These are phyloP conservation scores for Pythium rhizo-oryzae DNA, from an alignment of 352 stramenopile species.

Conservation along the genomic window DNA sequence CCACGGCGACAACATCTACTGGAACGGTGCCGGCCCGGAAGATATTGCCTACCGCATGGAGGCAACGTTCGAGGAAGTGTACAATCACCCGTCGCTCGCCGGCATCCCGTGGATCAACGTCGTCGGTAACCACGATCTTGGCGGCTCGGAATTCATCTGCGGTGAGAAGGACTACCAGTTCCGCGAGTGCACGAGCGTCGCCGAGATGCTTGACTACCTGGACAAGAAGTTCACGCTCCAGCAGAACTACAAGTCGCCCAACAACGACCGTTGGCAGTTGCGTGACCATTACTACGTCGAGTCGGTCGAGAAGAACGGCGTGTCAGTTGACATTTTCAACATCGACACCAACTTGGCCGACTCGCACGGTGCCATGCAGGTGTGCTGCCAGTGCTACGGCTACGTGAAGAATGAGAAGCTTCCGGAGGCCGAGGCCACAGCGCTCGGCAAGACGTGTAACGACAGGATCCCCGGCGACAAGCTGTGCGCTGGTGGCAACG, in stretches of 20 bases:
- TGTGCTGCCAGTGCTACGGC: constrained; percentile 89
- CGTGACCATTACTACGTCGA: constrained; percentile 88
- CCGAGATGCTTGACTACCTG: constrained; percentile 82
- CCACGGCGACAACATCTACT: constrained; percentile 90
- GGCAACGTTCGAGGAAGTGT: constrained; percentile 85
- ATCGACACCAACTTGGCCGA: constrained; percentile 88
- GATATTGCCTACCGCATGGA: constrained; percentile 86
- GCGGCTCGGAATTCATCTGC: constrained; percentile 84
- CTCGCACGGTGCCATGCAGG: constrained; percentile 82
- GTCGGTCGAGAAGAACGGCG: constrained; percentile 69
- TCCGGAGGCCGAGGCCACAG: constrained; percentile 45
- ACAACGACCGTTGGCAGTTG: constrained; percentile 78
- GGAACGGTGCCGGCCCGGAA: constrained; percentile 76
- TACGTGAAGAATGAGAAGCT: constrained; percentile 75
- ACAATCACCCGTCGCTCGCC: constrained; percentile 73
- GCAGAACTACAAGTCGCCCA: constrained; percentile 79
- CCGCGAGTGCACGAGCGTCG: constrained; percentile 65
- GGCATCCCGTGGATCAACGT: constrained; percentile 88
- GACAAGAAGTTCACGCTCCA: constrained; percentile 85
- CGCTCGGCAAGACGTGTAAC: constrained; percentile 73
- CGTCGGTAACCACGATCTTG: constrained; percentile 87
- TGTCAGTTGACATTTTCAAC: constrained; percentile 90
- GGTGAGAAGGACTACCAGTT: constrained; percentile 90
- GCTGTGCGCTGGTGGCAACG: constrained; percentile 67
- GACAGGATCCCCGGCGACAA: constrained; percentile 61